Evolutionary conservation across 1,284 basidiomycete genomes (phyloP).

Genomic region (Agaricales sp.): DNA sequence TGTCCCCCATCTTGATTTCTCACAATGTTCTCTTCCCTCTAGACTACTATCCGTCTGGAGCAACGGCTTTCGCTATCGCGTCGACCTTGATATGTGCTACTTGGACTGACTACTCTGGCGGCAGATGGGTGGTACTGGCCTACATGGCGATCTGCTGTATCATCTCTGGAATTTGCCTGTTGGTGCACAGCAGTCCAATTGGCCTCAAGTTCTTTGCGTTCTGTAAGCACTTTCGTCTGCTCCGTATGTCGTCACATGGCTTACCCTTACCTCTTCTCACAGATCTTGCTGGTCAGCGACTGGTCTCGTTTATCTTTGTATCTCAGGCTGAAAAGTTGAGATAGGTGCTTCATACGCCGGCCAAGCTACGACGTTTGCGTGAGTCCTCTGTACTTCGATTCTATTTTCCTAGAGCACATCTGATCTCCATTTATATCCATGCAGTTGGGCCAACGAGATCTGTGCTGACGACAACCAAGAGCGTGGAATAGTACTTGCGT

Average conservation of each 20-base stretch:
- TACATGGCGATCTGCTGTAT: conserved; percentile 50
- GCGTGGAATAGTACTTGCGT: conserved; percentile 54
- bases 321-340: neutral
- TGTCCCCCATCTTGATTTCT: neutral
- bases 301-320: neutral
- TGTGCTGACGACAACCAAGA: conserved; percentile 60
- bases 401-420: neutral
- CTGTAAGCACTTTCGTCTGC: conserved; percentile 28
- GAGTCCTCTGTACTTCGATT: conserved; percentile 15
- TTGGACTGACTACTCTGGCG: conserved; percentile 47
- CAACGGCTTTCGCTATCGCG: conserved; percentile 53
- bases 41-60: conserved; percentile 60
- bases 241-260: neutral
- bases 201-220: conserved; percentile 61
- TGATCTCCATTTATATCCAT: neutral
- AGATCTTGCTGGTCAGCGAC: conserved; percentile 34
- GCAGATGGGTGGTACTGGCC: conserved; percentile 55
- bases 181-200: conserved; percentile 44
- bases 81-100: conserved; percentile 53
- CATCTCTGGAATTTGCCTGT: conserved; percentile 43
- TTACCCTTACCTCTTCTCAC: conserved; percentile 1
- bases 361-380: conserved; percentile 63
- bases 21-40: conserved; percentile 3
- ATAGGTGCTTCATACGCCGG: conserved; percentile 51
- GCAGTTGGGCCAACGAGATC: conserved; percentile 62